A percentile compares a stretch with the other conserved stretches of the same genome.
These are phyloP conservation scores for Cenococcum geophilum DNA, from an alignment of 495 filamentous ascomycete species.

Conservation along the genomic window DNA sequence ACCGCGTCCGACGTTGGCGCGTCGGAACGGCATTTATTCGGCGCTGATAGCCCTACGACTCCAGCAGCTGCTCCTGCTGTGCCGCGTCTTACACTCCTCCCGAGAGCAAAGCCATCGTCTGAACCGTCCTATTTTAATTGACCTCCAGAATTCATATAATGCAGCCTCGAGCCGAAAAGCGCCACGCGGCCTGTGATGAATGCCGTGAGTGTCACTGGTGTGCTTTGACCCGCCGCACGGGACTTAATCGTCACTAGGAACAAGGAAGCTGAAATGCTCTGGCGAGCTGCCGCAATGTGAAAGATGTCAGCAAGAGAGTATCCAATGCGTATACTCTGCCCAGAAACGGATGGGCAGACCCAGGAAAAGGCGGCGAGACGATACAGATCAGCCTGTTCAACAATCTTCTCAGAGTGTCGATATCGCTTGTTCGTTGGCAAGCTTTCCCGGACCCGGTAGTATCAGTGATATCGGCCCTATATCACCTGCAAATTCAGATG, in stretches of 20 bases:
- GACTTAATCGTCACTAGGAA: conserved; percentile 22
- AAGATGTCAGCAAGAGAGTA: conserved; percentile 31
- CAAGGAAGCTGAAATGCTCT: conserved; percentile 38
- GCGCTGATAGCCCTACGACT: too few relatives aligned
- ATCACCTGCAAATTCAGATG: not conserved
- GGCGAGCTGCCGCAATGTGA: conserved; percentile 30
- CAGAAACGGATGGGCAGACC: conserved; percentile 39
- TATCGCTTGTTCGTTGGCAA: not conserved
- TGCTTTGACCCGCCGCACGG: not conserved
- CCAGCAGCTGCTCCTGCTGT: too few relatives aligned
- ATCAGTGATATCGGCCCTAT: conserved; percentile 12
- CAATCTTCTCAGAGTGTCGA: not conserved
- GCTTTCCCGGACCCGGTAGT: conserved; percentile 2
- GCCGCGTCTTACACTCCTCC: too few relatives aligned
- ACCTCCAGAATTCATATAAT: conserved; percentile 1
- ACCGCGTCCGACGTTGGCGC: too few relatives aligned
- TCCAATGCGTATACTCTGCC: conserved; percentile 37
- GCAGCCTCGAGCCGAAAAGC: conserved; percentile 20
- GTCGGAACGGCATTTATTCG: too few relatives aligned
- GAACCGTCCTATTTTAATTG: not conserved
- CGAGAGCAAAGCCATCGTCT: too few relatives aligned
- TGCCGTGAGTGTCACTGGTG: conserved; percentile 30
- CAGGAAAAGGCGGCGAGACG: conserved; percentile 33
- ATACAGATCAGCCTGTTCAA: conserved; percentile 5
- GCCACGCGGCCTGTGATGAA: conserved; percentile 35